Conservation (phyloP, 352 stramenopile genomes). For the Globisporangium abappressorium region DNA sequence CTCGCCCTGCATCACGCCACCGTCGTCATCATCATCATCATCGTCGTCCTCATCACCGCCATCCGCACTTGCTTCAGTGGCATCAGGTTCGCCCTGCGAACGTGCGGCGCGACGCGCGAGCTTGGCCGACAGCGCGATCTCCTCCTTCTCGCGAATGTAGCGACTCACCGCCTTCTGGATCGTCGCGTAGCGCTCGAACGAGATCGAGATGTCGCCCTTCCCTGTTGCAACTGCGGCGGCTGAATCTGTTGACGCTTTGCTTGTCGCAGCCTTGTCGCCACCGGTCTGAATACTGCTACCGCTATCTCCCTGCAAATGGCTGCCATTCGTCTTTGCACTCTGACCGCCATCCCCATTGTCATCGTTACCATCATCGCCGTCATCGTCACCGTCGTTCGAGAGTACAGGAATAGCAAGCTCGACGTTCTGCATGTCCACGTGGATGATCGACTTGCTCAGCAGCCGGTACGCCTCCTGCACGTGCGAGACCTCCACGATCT, state of each 20-base stretch:
- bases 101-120: conserved; percentile 38
- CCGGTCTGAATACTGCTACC: not conserved
- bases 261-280: conserved; percentile 3
- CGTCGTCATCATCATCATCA: conserved; percentile 49
- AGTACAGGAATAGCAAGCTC: conserved; percentile 81
- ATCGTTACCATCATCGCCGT: conserved; percentile 33
- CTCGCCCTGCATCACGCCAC: conserved; percentile 70
- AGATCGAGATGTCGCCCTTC: conserved; percentile 42
- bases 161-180: conserved; percentile 77
- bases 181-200: conserved; percentile 78
- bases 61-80: conserved; percentile 1
- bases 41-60: conserved; percentile 9
- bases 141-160: conserved; percentile 83
- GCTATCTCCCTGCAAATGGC: not conserved
- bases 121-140: conserved; percentile 46
- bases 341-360: conserved; percentile 14
- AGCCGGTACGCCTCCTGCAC: conserved; percentile 97
- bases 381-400: conserved; percentile 30
- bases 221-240: conserved; percentile 4
- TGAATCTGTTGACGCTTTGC: not conserved
- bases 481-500: conserved; percentile 89
- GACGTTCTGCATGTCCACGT: conserved; percentile 98
- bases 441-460: conserved; percentile 98
- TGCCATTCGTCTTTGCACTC: conserved; percentile 9
- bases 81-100: conserved; percentile 17